Base-by-base conservation (phyloP, 1,139 yeast genomes). In the Saccharomycopsis phalli region DNA sequence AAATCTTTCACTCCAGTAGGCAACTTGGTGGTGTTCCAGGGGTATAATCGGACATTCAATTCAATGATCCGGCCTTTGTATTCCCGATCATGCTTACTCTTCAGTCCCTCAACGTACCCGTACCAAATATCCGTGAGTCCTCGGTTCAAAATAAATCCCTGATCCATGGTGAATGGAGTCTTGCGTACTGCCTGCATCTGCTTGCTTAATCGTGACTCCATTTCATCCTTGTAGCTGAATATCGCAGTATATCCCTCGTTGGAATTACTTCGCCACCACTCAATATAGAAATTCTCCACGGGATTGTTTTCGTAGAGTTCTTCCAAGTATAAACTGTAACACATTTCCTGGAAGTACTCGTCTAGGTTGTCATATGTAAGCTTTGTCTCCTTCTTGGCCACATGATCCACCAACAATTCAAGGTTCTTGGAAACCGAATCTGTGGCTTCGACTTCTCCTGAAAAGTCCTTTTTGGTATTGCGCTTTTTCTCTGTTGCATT, bases 241-340 rank as follows among this genome's bases (percentile, higher is more conserved):
- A 54, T 59, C 4, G 55, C 52, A 8, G 55, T 53, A 28, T 65
- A 58, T 62, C 65, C 60, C 57, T 68, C 56, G 46, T 67, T 53
- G 56, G 70, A 55, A 57, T 72, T 59, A 56, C 67, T 53, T 16
- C 26, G 14, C 65, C 66, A 73, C 80, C 80, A 74, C 45, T 71
- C 74, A 38, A 78, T 61, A 1, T 69, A 57, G 35, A 71, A 68
- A 31, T 70, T 65, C 2, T 67, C 60, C 36, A 76, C 65, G 32
- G 74, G 63, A 27, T 66, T 65, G 27, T 60, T 56, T 31, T 67
- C 69, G 26, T 65, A 55, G 35, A 65, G 61, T 50, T 78, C 83
- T 54, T 80, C 88, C 38, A 75, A 60, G 47, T 75, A 76, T 42
- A 79, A 58, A 43, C 76, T 76, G 55, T 69, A 71, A 46, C 81